Evolutionary conservation across 2,329 filamentous ascomycete genomes (phyloP).

Genomic region (Knoxdaviesia proteae): DNA sequence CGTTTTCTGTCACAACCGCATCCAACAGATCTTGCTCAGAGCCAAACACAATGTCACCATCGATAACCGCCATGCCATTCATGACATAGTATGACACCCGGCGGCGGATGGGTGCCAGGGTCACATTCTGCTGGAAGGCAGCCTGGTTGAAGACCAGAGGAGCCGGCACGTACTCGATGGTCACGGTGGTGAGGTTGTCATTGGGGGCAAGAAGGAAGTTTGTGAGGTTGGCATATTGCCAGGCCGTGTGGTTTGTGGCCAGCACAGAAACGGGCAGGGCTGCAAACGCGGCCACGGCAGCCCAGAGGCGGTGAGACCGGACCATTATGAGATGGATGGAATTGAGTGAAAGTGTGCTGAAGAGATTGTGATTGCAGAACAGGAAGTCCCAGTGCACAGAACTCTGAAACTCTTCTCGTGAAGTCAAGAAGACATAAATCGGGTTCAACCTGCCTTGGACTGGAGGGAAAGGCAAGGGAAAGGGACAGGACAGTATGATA

Average conservation of each 20-base stretch:
- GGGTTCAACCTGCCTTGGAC: no score
- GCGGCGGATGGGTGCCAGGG: neutral
- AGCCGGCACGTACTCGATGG: neutral
- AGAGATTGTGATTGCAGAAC: no score
- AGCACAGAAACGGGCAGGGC: no score
- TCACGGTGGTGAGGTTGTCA: neutral
- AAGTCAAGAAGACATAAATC: neutral
- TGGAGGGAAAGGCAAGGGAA: no score
- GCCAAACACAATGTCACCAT: constrained; percentile 4
- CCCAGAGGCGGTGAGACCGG: no score
- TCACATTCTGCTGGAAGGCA: neutral
- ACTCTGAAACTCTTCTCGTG: neutral
- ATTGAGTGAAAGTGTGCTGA: no score
- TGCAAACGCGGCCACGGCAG: no score
- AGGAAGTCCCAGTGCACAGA: no score
- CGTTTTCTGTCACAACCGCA: no score
- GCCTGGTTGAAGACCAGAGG: neutral
- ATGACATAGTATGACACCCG: constrained; percentile 2
- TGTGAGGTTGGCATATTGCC: neutral
- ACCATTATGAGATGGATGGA: no score
- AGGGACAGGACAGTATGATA: no score
- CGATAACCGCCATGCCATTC: constrained; percentile 2
- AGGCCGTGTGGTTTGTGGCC: neutral
- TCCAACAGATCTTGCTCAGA: constrained; percentile 1
- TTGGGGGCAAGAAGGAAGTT: neutral